Conservation (phyloP, 176 grass and related monocot species). For the Miscanthus lutarioriparius region DNA sequence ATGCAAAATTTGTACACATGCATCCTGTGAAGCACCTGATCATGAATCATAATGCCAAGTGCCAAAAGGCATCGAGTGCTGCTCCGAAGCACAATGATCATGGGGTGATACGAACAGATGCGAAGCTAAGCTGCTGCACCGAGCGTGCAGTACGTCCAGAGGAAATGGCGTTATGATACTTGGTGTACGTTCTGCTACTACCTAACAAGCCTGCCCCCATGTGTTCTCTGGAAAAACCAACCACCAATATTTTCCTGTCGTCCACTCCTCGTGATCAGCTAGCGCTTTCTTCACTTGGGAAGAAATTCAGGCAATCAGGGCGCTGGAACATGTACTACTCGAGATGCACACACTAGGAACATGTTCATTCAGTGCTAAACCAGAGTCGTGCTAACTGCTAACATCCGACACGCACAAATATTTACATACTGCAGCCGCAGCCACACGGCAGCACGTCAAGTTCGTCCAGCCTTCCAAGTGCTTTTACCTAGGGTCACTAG, state of each 20-base stretch:
- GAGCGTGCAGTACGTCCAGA: not conserved
- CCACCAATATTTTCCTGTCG: too few relatives aligned
- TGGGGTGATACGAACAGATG: constrained; percentile 20
- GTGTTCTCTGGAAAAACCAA: not conserved
- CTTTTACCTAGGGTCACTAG: not conserved
- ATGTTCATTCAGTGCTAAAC: not conserved
- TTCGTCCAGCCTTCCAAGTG: not conserved
- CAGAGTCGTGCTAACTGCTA: not conserved
- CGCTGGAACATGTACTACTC: too few relatives aligned
- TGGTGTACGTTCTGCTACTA: not conserved
- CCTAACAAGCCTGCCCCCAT: not conserved
- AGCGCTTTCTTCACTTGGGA: not conserved
- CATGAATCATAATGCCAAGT: constrained; percentile 34
- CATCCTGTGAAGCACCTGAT: constrained; percentile 28
- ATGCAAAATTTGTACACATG: not conserved
- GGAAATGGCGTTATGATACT: not conserved
- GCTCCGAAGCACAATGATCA: constrained; percentile 23
- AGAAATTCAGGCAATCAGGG: too few relatives aligned
- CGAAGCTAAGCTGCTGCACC: not conserved
- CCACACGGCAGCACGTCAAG: not conserved
- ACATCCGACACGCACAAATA: not conserved
- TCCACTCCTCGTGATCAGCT: too few relatives aligned
- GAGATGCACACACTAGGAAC: not conserved
- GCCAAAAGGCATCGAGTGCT: constrained; percentile 23
- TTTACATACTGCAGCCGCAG: constrained; percentile 3